Percentiles rank a stretch among this genome's conserved stretches.
These are phyloP conservation scores for Chamaecyparis obtusa DNA, from an alignment of 75 land plant genomes.

Conservation along the genomic window DNA sequence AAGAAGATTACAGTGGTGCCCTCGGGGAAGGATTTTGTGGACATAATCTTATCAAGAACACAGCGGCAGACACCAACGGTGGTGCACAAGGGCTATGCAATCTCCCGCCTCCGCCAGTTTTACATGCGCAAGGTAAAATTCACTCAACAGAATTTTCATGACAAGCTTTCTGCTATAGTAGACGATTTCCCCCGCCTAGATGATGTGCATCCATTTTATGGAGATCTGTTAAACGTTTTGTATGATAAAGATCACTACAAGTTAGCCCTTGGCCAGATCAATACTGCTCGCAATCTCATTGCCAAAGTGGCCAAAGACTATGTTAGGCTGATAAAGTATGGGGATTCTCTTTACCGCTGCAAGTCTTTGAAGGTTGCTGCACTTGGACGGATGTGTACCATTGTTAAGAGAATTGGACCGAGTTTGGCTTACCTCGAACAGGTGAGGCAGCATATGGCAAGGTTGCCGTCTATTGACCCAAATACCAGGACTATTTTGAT, in stretches of 20 bases:
- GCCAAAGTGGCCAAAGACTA: constrained; percentile 82
- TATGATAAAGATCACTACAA: constrained; percentile 96
- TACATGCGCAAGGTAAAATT: constrained; percentile 95
- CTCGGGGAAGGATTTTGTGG: constrained; percentile 83
- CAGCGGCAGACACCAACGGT: constrained; percentile 96
- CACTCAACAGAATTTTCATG: constrained; percentile 82
- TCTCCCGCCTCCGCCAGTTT: constrained; percentile 82
- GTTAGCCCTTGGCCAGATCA: constrained; percentile 91
- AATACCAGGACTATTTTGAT: constrained; percentile 86
- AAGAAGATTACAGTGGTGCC: constrained; percentile 94
- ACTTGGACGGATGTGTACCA: constrained; percentile 91
- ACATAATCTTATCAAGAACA: constrained; percentile 90
- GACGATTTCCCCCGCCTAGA: constrained; percentile 90
- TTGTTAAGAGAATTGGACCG: constrained; percentile 78
- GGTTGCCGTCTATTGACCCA: constrained; percentile 91
- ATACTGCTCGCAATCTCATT: constrained; percentile 82
- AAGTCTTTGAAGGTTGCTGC: constrained; percentile 90
- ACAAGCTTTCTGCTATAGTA: constrained; percentile 81
- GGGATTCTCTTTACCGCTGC: constrained; percentile 91
- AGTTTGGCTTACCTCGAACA: constrained; percentile 91
- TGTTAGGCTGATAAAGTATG: constrained; percentile 84
- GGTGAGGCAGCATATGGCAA: constrained; percentile 91
- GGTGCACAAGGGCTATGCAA: constrained; percentile 94
- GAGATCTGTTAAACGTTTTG: constrained; percentile 81
- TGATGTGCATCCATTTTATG: constrained; percentile 93